Base-by-base conservation (phyloP, 2,329 filamentous ascomycete species). In the Ophiostoma sp. region DNA sequence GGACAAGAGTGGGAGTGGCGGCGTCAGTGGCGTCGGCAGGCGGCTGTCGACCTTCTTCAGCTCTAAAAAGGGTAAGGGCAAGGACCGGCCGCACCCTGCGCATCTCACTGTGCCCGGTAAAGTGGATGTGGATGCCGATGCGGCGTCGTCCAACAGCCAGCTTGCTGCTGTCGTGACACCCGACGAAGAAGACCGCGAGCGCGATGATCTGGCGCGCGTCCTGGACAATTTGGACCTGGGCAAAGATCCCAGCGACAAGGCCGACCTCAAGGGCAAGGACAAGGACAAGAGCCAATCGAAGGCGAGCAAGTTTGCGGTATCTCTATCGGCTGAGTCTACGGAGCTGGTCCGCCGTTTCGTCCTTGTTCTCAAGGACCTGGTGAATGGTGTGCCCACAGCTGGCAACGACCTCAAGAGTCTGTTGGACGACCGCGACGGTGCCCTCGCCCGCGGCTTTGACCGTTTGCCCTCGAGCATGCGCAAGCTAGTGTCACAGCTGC, bases 381-480 rank as follows among this genome's bases (percentile, higher is more conserved):
- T 96, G 78, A 95, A 94, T 80, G 96, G 96, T 75, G 96, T 94
- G 1, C 96, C 96, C 2, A 98, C 95, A 0, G 96, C 96, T 2
- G 97, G 97, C 81, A 88, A 92, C 79, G 96, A 99, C 80, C 90
- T 99, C n/a, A 90, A 85, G 2, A 78, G 80, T 17, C 85, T 92
- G 28, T 81, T 91, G 59, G 87, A 90, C 74, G 88, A 91, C 79
- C 86, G 86, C 74, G 88, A 91, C 78, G 87, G 87, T 74, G 83
- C 86, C n/a, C 83, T 91, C n/a, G 84, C 85, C 55, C 85, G 85
- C 73, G 86, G 85, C 74, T 91, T 88, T 78, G 88, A 90, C 73
- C 87, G 90, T 76, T 87, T 98, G 61, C 95, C 95, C 0, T 85
- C 86, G 0, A 93, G 93, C 76, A 85, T 98, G 50, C 91, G 97